phyloP scores from a whole-genome alignment of 1,139 yeast species.

The Meyerozyma carpophila region DNA sequence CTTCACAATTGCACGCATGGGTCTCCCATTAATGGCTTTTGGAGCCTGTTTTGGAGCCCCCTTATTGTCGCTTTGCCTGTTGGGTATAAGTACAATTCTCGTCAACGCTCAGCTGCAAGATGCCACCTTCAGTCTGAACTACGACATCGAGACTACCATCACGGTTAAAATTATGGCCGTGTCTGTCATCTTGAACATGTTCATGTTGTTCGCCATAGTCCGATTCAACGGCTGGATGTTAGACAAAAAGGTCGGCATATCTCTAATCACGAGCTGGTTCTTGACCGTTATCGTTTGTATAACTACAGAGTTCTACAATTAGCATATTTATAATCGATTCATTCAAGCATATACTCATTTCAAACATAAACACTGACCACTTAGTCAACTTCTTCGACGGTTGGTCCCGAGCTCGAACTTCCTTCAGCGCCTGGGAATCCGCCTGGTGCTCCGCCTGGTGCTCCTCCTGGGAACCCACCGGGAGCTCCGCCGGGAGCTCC shows the following conservation, averaged over 20 bases:
- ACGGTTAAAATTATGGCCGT: conserved; percentile 14
- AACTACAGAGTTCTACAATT: background rate
- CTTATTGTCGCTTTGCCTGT: conserved; percentile 42
- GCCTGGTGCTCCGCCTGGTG: conserved; percentile 8
- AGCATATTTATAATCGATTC: background rate
- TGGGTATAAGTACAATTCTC: conserved; percentile 57
- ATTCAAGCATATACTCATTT: background rate
- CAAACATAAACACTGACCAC: conserved; percentile 2
- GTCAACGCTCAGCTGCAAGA: conserved; percentile 13
- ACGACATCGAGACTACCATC: conserved; percentile 11
- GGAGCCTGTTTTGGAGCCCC: conserved; percentile 97
- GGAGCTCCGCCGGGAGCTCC: conserved; percentile 6
- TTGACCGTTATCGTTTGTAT: background rate
- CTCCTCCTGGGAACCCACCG: conserved; percentile 21
- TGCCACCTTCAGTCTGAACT: conserved; percentile 1
- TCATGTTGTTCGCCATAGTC: conserved; percentile 47
- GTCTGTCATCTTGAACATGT: conserved; percentile 40
- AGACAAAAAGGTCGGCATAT: conserved; percentile 37
- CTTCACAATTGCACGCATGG: conserved; percentile 76
- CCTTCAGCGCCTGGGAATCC: conserved; percentile 24
- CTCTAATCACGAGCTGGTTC: background rate
- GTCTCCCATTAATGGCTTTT: conserved; percentile 87
- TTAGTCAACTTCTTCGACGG: conserved; percentile 71
- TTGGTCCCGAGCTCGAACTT: conserved; percentile 41
- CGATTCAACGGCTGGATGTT: conserved; percentile 66